These are phyloP conservation scores for Cryptococcus floricola DNA, from an alignment of 1,284 basidiomycete genomes.

Conservation along the genomic window DNA sequence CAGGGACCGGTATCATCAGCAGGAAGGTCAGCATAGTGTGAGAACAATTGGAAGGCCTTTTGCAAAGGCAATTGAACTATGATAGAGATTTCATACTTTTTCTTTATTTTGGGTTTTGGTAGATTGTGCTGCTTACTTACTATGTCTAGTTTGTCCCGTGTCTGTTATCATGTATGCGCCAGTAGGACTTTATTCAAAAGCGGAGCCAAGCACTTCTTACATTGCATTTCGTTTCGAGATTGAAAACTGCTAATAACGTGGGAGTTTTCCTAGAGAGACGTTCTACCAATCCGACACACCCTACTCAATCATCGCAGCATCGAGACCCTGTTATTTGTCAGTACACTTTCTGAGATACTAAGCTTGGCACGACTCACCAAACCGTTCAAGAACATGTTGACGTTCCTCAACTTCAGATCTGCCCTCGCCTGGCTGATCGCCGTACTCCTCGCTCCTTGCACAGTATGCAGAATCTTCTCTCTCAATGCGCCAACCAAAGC, in stretches of 20 bases:
- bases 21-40: no score
- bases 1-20: no score
- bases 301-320: conserved; percentile 43
- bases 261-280: background rate
- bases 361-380: conserved; percentile 28
- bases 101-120: background rate
- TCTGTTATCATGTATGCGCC: no score
- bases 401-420: conserved; percentile 47
- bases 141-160: no score
- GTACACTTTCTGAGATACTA: background rate
- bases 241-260: background rate
- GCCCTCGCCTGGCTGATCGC: conserved; percentile 30
- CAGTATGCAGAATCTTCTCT: conserved; percentile 62
- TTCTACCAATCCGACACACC: background rate
- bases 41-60: no score
- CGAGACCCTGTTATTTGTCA: conserved; percentile 29
- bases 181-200: no score
- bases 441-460: conserved; percentile 42
- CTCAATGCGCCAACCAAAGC: conserved; percentile 78
- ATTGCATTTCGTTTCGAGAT: background rate
- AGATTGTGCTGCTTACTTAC: no score
- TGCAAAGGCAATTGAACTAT: no score
- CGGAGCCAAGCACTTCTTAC: no score
- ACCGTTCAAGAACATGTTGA: conserved; percentile 50
- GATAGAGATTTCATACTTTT: background rate